A percentile compares a stretch with the other conserved stretches of the same genome.
phyloP scores from a whole-genome alignment of 768 basidiomycete genomes.

The Pleurotus ostreatus region DNA sequence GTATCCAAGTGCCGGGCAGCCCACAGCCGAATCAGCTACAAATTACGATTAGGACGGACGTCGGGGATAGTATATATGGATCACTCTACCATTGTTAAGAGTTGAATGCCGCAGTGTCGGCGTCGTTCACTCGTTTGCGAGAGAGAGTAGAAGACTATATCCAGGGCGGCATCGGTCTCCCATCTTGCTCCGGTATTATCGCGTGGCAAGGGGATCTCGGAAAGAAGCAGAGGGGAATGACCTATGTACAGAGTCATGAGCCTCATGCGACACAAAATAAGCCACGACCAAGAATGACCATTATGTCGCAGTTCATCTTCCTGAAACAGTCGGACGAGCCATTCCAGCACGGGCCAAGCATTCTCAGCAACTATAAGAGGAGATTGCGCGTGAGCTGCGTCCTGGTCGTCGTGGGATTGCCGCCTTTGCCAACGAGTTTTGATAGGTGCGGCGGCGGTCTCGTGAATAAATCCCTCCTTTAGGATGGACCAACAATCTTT shows the following conservation, averaged over 20 bases:
- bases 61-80: slow-evolving; percentile 13
- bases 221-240: slow-evolving; percentile 51
- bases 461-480: slow-evolving; percentile 46
- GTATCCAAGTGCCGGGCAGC: slow-evolving; percentile 31
- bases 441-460: slow-evolving; percentile 20
- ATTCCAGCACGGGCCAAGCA: slow-evolving; percentile 71
- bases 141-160: slow-evolving; percentile 37
- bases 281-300: slow-evolving; percentile 27
- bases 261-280: slow-evolving; percentile 8
- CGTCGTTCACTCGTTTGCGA: slow-evolving; percentile 25
- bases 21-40: slow-evolving; percentile 34
- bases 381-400: slow-evolving; percentile 12
- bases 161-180: slow-evolving; percentile 49
- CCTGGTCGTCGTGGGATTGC: slow-evolving; percentile 21
- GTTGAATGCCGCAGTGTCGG: slow-evolving; percentile 28
- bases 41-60: not conserved
- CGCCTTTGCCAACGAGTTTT: slow-evolving; percentile 30
- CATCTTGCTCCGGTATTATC: slow-evolving; percentile 45
- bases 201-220: slow-evolving; percentile 55
- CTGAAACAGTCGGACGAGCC: slow-evolving; percentile 66
- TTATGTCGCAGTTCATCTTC: slow-evolving; percentile 44
- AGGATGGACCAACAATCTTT: slow-evolving; percentile 63
- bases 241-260: slow-evolving; percentile 15
- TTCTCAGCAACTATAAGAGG: slow-evolving; percentile 46
- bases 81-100: slow-evolving; percentile 26